These are phyloP conservation scores for Skeletonema potamos DNA, from an alignment of 108 stramenopile genomes.

Conservation along the genomic window DNA sequence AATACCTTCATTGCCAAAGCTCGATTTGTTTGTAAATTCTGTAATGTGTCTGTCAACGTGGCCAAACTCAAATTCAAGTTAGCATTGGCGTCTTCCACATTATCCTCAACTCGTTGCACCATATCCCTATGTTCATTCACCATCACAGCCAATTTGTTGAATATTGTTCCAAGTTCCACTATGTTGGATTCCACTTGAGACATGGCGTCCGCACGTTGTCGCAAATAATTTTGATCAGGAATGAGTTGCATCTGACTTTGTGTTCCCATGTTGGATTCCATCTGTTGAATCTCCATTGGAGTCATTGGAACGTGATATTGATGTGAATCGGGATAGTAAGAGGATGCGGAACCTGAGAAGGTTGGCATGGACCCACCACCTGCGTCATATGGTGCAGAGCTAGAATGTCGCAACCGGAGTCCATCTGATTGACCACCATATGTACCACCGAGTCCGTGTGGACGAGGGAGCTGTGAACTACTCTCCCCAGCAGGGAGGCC, in stretches of 20 bases:
- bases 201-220: slow-evolving; percentile 87
- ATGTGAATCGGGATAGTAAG: slow-evolving; percentile 44
- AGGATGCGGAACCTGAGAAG: slow-evolving; percentile 33
- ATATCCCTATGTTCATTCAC: slow-evolving; percentile 86
- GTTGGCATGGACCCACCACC: slow-evolving; percentile 15
- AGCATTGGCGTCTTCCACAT: slow-evolving; percentile 85
- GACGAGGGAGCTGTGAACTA: slow-evolving; percentile 48
- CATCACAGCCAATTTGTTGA: slow-evolving; percentile 88
- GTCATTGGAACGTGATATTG: slow-evolving; percentile 55
- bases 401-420: slow-evolving; percentile 30
- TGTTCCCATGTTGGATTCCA: slow-evolving; percentile 78
- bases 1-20: slow-evolving; percentile 70
- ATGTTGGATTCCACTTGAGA: slow-evolving; percentile 81
- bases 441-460: slow-evolving; percentile 32
- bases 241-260: slow-evolving; percentile 79
- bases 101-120: slow-evolving; percentile 90
- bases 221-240: slow-evolving; percentile 84
- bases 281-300: slow-evolving; percentile 84
- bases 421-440: slow-evolving; percentile 12
- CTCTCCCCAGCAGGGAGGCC: slow-evolving; percentile 46
- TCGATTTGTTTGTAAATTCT: slow-evolving; percentile 71
- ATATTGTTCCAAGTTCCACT: slow-evolving; percentile 86
- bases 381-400: slow-evolving; percentile 29
- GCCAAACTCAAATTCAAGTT: slow-evolving; percentile 78
- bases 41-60: slow-evolving; percentile 77